Base-by-base conservation (phyloP, 495 filamentous ascomycete species). In the Gamarada debralockiae region DNA sequence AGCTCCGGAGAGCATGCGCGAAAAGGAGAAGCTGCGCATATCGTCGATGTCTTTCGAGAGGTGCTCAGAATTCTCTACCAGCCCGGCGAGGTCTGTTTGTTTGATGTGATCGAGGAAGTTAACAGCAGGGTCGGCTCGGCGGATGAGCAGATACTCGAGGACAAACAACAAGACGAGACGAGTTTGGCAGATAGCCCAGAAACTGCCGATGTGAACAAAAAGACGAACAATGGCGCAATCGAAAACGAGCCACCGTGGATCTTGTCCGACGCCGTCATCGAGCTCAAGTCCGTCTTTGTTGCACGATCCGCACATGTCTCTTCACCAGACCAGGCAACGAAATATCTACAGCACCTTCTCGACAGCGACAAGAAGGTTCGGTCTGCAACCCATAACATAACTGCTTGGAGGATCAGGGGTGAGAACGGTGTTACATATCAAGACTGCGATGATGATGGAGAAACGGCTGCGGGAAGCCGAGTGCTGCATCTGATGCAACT, bases 371-470 rank as follows among this genome's bases (percentile, higher is more conserved):
- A 87, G 69, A 86, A 85, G 56, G 84, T 86, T 36, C 83, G 89
- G 9, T 79, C 78, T 36, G 93, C 93, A 9, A 92, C 92, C 52
- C 93, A 98, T 67, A 97, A 97, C 66, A 96, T 97, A 56, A 75
- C 70, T 20, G 81, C 81, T 10, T 83, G 79, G 70, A 72, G 81
- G 46, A 80, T 83, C 33, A 60, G 53, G 38, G 65, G 64, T 6
- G 56, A 60, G 8, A 68, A 77, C 29, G 58, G 63, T 0, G 79
- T 84, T 17, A 76, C 75, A 31, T 87, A 82, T 52, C 89, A 97
- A 65, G 93, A 98, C 69, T 95, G 85, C 63, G 85, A 98, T 59
- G 93, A 97, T 65, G 93, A 98, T 64, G 93, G 93, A 10, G 93
- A 98, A 74, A 88, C 85, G n/a, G 93, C 93, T 20, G 93, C 93